These are phyloP conservation scores for Brassica carinata DNA, from an alignment of 345 rosid genomes.

Conservation along the genomic window DNA sequence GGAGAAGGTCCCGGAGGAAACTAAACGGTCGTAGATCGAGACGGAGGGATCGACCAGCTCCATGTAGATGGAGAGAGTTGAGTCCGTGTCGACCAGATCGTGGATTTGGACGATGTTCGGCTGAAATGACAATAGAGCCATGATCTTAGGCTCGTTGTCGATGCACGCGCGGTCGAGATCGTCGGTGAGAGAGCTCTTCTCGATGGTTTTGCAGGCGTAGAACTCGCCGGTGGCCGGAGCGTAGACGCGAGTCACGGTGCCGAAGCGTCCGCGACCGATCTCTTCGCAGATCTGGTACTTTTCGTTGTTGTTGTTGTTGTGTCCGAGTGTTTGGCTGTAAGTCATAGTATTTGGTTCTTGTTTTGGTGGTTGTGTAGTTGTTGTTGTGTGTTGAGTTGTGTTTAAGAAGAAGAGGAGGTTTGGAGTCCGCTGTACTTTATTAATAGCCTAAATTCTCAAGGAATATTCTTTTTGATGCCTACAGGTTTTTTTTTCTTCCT, in stretches of 20 bases:
- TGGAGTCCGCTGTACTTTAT: not conserved
- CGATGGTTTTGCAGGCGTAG: slow-evolving; percentile 72
- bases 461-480: not conserved
- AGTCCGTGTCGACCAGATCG: slow-evolving; percentile 58
- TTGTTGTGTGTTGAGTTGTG: not conserved
- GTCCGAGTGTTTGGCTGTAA: not conserved
- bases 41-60: slow-evolving; percentile 57
- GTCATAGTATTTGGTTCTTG: not conserved
- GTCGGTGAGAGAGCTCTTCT: slow-evolving; percentile 56
- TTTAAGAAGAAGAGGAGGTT: not conserved
- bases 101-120: slow-evolving; percentile 63
- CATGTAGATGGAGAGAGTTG: slow-evolving; percentile 54
- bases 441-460: not conserved
- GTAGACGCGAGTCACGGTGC: slow-evolving; percentile 59
- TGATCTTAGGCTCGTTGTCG: slow-evolving; percentile 69
- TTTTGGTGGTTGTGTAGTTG: not conserved
- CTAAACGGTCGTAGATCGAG: slow-evolving; percentile 55
- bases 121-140: slow-evolving; percentile 57
- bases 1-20: slow-evolving; percentile 31
- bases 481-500: not conserved
- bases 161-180: slow-evolving; percentile 65
- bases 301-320: slow-evolving; percentile 19
- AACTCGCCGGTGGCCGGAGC: slow-evolving; percentile 49
- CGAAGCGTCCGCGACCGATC: slow-evolving; percentile 83
- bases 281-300: slow-evolving; percentile 68